Base-by-base conservation (phyloP, 2,329 filamentous ascomycete genomes). In the Ceratocystis cacaofunesta region DNA sequence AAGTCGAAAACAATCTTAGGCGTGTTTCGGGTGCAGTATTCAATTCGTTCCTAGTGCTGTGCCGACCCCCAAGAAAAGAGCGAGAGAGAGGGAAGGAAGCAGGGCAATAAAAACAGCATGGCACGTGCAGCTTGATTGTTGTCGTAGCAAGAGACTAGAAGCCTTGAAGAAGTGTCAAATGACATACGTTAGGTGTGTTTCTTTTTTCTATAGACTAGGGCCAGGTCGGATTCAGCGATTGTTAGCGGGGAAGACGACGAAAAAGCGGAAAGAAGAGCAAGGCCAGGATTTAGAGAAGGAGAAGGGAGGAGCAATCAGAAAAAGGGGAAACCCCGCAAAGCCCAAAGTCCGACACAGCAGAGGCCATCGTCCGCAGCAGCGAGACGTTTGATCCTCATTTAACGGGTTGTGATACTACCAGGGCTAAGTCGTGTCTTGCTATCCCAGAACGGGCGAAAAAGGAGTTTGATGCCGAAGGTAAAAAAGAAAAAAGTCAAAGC, bases 321-420 rank as follows among this genome's bases (percentile, higher is more conserved):
- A 57, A 58, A n/a, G 30, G 55, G 28, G 55, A 19, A 58, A 58
- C 30, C 28, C 12, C 28, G 28, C 55, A 58, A 25, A 17, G 4
- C 10, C 55, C 55, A 30, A 58, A 36, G 30, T 32, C 55, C 55
- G 28, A 58, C 55, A 58, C 55, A 58, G 28, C 32, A 41, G 55
- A 32, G 32, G 19, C 22, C 28, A 58, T 30, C 10, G 55, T 58
- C 22, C 55, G 30, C 55, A 36, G 10, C 55, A n/a, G 55, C 55
- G 55, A 58, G 55, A 58, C 55, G 55, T 58, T 58, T 58, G 55
- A 58, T 58, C 55, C 55, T 58, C 55, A 58, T 58, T 36, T 32
- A 58, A 58, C 28, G 55, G 55, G 28, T 10, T n/a, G 55, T 58
- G 55, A 58, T 58, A 58, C 55, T 58, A 32, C 25, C 28, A 30